A percentile compares a stretch with the other conserved stretches of the same genome.
These are phyloP conservation scores for Bolboschoenus planiculmis DNA, from an alignment of 176 grass and related monocot genomes.

Conservation along the genomic window DNA sequence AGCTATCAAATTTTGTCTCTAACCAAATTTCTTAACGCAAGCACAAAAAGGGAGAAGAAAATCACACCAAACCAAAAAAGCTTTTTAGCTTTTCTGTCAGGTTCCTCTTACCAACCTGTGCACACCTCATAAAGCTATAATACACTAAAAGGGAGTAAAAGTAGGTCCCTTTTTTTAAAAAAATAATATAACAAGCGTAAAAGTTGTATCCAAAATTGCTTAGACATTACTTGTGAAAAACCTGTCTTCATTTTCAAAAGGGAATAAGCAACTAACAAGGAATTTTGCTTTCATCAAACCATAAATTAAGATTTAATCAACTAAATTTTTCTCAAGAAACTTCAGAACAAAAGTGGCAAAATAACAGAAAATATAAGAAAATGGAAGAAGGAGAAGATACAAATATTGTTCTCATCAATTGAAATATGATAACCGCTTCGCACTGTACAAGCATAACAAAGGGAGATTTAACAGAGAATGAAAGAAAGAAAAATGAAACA, in stretches of 20 bases:
- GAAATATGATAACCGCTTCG: not conserved
- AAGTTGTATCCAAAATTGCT: not conserved
- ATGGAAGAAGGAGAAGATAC: not conserved
- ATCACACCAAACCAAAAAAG: slow-evolving; percentile 11
- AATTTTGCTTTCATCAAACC: not conserved
- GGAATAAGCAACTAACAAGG: not conserved
- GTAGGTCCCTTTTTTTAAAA: not conserved
- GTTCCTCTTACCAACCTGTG: slow-evolving; percentile 16
- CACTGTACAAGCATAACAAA: slow-evolving; percentile 12
- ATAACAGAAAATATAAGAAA: not conserved
- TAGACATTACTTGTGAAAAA: not conserved
- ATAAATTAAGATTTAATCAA: not conserved
- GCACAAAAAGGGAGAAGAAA: not conserved
- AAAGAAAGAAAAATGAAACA: not conserved
- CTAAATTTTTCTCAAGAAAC: not conserved
- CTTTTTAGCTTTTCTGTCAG: not conserved
- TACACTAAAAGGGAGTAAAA: not conserved
- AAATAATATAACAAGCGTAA: not conserved
- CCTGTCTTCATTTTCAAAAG: not conserved
- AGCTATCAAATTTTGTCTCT: not conserved
- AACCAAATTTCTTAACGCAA: slow-evolving; percentile 11
- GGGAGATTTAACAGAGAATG: not conserved
- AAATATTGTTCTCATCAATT: slow-evolving; percentile 1
- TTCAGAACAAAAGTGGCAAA: not conserved
- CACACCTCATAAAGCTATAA: not conserved